Base-by-base conservation (phyloP, 2,329 filamentous ascomycete species). In the Colletotrichum coccodes region DNA sequence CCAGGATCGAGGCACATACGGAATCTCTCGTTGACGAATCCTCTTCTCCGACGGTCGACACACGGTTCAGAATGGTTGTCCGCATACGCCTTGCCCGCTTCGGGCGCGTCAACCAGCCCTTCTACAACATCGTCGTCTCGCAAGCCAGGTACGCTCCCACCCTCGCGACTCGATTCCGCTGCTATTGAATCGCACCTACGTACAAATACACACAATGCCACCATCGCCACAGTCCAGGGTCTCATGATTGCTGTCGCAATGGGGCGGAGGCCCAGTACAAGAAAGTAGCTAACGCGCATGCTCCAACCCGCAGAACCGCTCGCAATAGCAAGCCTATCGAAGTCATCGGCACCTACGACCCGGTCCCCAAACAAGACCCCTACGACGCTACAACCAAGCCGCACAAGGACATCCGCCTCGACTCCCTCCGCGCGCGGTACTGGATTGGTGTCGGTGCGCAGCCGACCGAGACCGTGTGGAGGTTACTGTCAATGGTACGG, bases 381-480 rank as follows among this genome's bases (percentile, higher is more conserved):
- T 87, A 89, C 75, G 93, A 83, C 75, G 79, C 77, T 73, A 86
- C 87, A n/a, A 89, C 90, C 21, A 89, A 90, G 66, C 87, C 93
- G 64, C 94, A 92, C 84, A 99, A 99, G 82, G 95, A 98, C 73
- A 93, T 99, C 78, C 91, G 94, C 76, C 87, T 99, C 16, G 96
- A 99, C 80, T 84, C 88, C 8, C 84, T 89, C 72, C 87, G 96
- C 69, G 93, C 95, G 65, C 91, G 92, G 80, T 99, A 99, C 84
- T 99, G 96, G 96, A 87, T 99, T 40, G 96, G 96, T 78, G 95
- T 98, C 4, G 96, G 96, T 1, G 96, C 96, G 64, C 96, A 99
- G 83, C 96, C 96, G 11, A 95, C 92, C 71, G 94, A 98, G 73
- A 91, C 93, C 3, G 93, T 92, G 40, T 97, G 95, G 95, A 87